These are phyloP conservation scores for Kalanchoe fedtschenkoi DNA, from an alignment of 164 flowering plant genomes.

Conservation along the genomic window DNA sequence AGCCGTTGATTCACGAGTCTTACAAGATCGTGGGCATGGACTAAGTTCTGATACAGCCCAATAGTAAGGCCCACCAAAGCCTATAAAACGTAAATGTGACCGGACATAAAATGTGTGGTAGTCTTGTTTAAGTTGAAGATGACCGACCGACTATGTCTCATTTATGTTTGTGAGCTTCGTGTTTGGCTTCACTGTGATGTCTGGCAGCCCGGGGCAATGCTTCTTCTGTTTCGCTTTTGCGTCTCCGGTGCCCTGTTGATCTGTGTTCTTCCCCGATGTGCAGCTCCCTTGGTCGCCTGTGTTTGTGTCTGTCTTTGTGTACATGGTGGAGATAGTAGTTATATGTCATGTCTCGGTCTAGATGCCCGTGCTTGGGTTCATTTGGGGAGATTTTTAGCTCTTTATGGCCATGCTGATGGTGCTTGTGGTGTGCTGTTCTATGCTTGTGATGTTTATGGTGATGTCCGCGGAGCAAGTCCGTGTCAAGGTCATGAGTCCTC, in stretches of 20 bases:
- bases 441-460: slow-evolving; percentile 25
- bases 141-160: too few species aligned
- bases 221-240: slow-evolving; percentile 20
- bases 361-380: slow-evolving; percentile 22
- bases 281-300: slow-evolving; percentile 20
- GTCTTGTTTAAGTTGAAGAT: too few species aligned
- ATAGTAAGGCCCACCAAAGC: too few species aligned
- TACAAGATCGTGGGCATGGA: too few species aligned
- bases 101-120: too few species aligned
- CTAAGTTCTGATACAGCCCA: too few species aligned
- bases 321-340: slow-evolving; percentile 43
- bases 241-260: slow-evolving; percentile 17
- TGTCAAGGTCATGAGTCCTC: slow-evolving; percentile 18
- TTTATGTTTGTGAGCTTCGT: slow-evolving; percentile 4
- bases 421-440: slow-evolving; percentile 23
- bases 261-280: slow-evolving; percentile 17
- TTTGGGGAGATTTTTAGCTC: slow-evolving; percentile 19
- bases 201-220: slow-evolving; percentile 1
- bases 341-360: slow-evolving; percentile 22
- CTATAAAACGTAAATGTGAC: too few species aligned
- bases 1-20: too few species aligned
- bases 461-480: slow-evolving; percentile 15
- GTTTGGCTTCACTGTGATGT: slow-evolving; percentile 11
- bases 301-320: slow-evolving; percentile 47
- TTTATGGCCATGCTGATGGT: slow-evolving; percentile 16